A percentile compares a stretch with the other conserved stretches of the same genome.
These are phyloP conservation scores for Thalassiosira ordinaria DNA, from an alignment of 352 stramenopile species.

Conservation along the genomic window DNA sequence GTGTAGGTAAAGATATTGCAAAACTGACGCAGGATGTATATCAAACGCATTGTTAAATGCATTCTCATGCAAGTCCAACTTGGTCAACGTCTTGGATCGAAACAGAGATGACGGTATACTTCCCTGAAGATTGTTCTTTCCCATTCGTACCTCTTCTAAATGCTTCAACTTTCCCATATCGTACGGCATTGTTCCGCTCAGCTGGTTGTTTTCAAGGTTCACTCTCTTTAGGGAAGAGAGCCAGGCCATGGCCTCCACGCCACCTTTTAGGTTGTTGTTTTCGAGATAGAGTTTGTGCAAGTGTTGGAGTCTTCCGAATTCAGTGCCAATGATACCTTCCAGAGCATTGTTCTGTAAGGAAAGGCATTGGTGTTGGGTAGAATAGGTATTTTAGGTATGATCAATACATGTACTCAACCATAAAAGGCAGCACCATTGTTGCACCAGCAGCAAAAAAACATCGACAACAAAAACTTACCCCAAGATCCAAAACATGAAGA, in stretches of 20 bases:
- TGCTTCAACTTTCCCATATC: not conserved
- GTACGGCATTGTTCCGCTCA: slow-evolving; percentile 19
- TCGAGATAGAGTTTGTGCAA: slow-evolving; percentile 27
- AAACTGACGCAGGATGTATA: not conserved
- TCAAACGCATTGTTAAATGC: slow-evolving; percentile 10
- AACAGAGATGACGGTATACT: slow-evolving; percentile 21
- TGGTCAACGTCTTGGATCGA: not conserved
- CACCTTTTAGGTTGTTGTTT: slow-evolving; percentile 25
- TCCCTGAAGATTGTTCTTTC: slow-evolving; percentile 16
- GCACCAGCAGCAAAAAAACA: not conserved
- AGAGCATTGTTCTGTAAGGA: slow-evolving; percentile 16
- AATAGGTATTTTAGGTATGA: too few relatives aligned
- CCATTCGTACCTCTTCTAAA: slow-evolving; percentile 29
- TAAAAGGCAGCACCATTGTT: too few relatives aligned
- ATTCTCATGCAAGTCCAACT: slow-evolving; percentile 26
- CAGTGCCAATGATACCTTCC: not conserved
- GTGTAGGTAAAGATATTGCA: slow-evolving; percentile 26
- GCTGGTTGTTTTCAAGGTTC: slow-evolving; percentile 24
- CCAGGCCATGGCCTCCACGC: not conserved
- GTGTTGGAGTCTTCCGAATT: slow-evolving; percentile 11
- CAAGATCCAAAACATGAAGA: slow-evolving; percentile 30
- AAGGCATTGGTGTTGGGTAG: too few relatives aligned
- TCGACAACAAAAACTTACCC: not conserved
- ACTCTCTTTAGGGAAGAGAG: slow-evolving; percentile 11
- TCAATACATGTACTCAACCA: too few relatives aligned